These are phyloP conservation scores for Ulota crispa DNA, from an alignment of 225 moss, liverwort and hornwort species.

Conservation along the genomic window DNA sequence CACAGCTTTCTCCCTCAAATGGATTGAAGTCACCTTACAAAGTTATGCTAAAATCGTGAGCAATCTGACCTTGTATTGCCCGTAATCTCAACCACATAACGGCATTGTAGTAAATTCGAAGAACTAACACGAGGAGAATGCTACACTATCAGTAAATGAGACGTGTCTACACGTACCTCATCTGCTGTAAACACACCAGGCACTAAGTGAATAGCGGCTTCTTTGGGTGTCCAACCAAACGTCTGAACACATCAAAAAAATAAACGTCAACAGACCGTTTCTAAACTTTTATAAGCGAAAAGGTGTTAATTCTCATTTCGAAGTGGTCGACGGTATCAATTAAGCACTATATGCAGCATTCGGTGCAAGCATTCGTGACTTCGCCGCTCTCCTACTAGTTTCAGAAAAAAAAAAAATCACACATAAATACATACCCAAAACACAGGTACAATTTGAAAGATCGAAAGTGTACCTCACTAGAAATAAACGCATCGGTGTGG, in stretches of 20 bases:
- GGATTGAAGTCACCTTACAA: not conserved
- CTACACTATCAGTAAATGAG: not conserved
- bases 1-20: not conserved
- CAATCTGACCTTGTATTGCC: not conserved
- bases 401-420: not conserved
- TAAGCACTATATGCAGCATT: conserved; percentile 7
- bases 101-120: not conserved
- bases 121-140: not conserved
- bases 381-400: not conserved
- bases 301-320: conserved; percentile 3
- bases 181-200: conserved; percentile 73
- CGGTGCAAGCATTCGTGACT: not conserved
- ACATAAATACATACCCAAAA: not conserved
- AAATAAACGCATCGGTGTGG: conserved; percentile 48
- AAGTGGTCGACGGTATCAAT: not conserved
- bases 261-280: not conserved
- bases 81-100: conserved; percentile 1
- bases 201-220: conserved; percentile 84
- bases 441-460: not conserved
- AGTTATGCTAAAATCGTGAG: not conserved
- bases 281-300: not conserved
- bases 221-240: conserved; percentile 86
- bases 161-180: conserved; percentile 53
- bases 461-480: conserved; percentile 41
- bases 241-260: conserved; percentile 30